Conservation (phyloP, 768 basidiomycete genomes). For the Phaeotremella fagi region DNA sequence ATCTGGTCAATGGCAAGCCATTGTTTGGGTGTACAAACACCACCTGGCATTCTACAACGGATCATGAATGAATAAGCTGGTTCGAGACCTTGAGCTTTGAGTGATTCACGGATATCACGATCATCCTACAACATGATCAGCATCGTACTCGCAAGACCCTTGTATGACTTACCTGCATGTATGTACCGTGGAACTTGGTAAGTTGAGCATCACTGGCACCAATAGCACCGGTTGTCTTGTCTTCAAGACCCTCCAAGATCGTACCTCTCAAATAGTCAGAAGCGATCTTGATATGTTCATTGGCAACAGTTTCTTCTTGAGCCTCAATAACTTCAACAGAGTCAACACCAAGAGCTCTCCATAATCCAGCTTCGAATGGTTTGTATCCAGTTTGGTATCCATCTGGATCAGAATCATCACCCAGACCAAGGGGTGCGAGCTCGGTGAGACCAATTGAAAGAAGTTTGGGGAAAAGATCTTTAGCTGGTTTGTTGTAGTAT, state of each 20-base stretch:
- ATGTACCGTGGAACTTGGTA: conserved; percentile 73
- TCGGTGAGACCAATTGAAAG: conserved; percentile 74
- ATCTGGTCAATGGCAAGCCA: conserved; percentile 97
- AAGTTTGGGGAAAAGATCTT: conserved; percentile 78
- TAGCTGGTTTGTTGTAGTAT: conserved; percentile 95
- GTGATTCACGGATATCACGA: conserved; percentile 95
- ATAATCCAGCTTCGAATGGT: conserved; percentile 84
- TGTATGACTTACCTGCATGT: conserved; percentile 45
- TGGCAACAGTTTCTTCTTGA: conserved; percentile 94
- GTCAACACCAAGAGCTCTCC: conserved; percentile 94
- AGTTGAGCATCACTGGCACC: conserved; percentile 85
- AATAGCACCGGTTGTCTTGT: conserved; percentile 81
- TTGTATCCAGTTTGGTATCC: conserved; percentile 95
- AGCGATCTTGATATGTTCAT: conserved; percentile 98
- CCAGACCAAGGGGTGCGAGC: conserved; percentile 69
- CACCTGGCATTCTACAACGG: conserved; percentile 90
- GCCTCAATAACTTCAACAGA: conserved; percentile 78
- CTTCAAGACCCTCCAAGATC: conserved; percentile 83
- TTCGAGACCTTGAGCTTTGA: conserved; percentile 84
- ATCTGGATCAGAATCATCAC: conserved; percentile 96
- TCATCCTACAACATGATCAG: conserved; percentile 77
- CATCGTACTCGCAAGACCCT: background rate
- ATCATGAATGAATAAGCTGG: conserved; percentile 99
- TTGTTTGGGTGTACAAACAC: conserved; percentile 84
- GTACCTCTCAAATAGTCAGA: conserved; percentile 90